Base-by-base conservation (phyloP, 2,329 filamentous ascomycete genomes). In the Tolypocladium sp. region DNA sequence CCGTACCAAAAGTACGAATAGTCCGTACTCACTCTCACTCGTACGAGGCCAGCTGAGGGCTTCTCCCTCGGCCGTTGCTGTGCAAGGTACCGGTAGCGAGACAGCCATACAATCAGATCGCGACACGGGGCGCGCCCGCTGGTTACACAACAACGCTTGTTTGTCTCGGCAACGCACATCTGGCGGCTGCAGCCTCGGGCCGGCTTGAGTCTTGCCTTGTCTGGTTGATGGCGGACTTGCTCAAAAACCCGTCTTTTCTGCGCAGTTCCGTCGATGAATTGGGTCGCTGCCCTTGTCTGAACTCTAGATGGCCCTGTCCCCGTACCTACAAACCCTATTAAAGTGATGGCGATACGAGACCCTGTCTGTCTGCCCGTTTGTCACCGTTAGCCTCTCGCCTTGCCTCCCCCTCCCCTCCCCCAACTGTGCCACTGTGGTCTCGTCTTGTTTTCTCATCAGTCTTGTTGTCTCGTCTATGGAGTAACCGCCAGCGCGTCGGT, bases 371-470 rank as follows among this genome's bases (percentile, higher is more conserved):
- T 30, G 53, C 25, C 38, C 12, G 53, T 38, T 38, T 25, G 25
- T 17, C 22, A 6, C 30, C 27, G 37, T 40, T 42, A 27, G 53
- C 25, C 53, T 13, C 22, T 46, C 40, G 40, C 41, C 51, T 51
- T 17, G 44, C 27, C 40, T 30, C 27, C 40, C 20, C 37, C 38
- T 30, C 27, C 40, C 22, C 17, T 25, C 46, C 56, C 51, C 56
- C 15, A 8, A 35, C 37, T 25, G 59, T 58, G 56, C 53, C 59
- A 56, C 61, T 59, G 57, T 58, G 58, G 53, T 60, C 55, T 60
- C 60, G 55, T 59, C 44, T 61, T 63, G 58, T 63, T 63, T 57
- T 55, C 62, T 61, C 61, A 17, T 51, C 53, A 9, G 35, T 41
- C 15, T 57, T 52, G 46, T 59, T 57, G 17, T 42, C 49, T 58